Percentiles rank a stretch among this genome's conserved stretches.
These are phyloP conservation scores for Nelumbo lutea DNA, from an alignment of 164 flowering plant species.

Conservation along the genomic window DNA sequence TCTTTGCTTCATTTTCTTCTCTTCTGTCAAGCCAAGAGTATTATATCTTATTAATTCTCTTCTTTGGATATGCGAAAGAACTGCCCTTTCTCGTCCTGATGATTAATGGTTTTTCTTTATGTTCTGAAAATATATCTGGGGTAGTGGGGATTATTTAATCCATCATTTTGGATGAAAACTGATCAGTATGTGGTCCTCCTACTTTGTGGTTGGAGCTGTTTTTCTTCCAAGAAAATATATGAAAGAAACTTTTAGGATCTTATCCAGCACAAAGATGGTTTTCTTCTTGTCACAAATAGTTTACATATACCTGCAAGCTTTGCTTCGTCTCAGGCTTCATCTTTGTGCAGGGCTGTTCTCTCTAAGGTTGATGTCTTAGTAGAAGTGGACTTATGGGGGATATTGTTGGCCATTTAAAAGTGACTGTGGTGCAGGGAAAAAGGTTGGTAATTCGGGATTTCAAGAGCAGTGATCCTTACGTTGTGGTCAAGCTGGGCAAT, in stretches of 20 bases:
- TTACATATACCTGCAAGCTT: not conserved
- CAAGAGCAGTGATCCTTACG: conserved; percentile 85
- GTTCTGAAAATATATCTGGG: no score
- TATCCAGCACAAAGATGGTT: not conserved
- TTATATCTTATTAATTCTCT: no score
- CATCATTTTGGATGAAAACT: not conserved
- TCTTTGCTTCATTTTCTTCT: no score
- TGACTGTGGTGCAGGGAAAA: conserved; percentile 57
- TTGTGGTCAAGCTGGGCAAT: conserved; percentile 60
- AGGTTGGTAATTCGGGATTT: conserved; percentile 67
- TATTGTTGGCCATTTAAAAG: conserved; percentile 46
- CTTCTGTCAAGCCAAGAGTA: no score
- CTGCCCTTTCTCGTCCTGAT: no score
- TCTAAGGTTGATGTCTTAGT: not conserved
- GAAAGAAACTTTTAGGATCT: not conserved
- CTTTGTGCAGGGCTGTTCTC: not conserved
- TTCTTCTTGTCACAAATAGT: not conserved
- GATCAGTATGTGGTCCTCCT: no score
- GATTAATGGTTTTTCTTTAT: no score
- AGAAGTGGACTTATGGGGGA: conserved; percentile 37
- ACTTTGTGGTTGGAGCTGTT: no score
- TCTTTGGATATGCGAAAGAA: no score
- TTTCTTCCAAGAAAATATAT: not conserved
- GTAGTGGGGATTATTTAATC: no score
- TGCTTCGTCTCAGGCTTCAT: not conserved